These are phyloP conservation scores for Penicillium brevicompactum DNA, from an alignment of 2,329 filamentous ascomycete species.

Conservation along the genomic window DNA sequence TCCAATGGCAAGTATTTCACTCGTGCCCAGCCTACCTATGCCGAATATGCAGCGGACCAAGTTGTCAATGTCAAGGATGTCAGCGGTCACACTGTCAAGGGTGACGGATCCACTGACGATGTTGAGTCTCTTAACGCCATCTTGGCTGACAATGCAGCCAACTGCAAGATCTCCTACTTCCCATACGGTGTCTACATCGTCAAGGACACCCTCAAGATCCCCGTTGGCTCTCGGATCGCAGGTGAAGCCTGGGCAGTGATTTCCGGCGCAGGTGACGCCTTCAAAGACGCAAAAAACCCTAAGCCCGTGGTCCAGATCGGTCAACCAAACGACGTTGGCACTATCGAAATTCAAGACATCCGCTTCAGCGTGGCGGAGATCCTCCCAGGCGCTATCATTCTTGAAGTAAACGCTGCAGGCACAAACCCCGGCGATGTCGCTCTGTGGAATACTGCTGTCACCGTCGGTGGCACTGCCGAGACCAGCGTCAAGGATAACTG, in stretches of 20 bases:
- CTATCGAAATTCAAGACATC: slow-evolving; percentile 55
- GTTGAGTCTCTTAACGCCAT: slow-evolving; percentile 40
- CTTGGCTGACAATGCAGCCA: slow-evolving; percentile 33
- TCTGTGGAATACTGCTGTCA: slow-evolving; percentile 52
- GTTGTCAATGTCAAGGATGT: slow-evolving; percentile 53
- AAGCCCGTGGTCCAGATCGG: slow-evolving; percentile 56
- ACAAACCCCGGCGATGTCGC: slow-evolving; percentile 52
- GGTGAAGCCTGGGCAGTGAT: slow-evolving; percentile 56
- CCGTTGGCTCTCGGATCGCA: slow-evolving; percentile 52
- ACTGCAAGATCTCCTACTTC: slow-evolving; percentile 56
- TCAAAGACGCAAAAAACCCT: slow-evolving; percentile 46
- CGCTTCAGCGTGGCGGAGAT: slow-evolving; percentile 53
- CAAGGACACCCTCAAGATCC: slow-evolving; percentile 50
- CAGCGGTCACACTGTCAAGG: slow-evolving; percentile 40
- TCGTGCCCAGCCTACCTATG: slow-evolving; percentile 46
- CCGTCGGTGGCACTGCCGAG: slow-evolving; percentile 42
- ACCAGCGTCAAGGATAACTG: slow-evolving; percentile 34
- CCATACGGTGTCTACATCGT: slow-evolving; percentile 58
- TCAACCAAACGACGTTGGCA: slow-evolving; percentile 49
- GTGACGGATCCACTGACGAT: slow-evolving; percentile 46
- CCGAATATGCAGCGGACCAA: slow-evolving; percentile 42
- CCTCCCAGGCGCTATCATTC: slow-evolving; percentile 40
- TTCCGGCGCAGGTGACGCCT: slow-evolving; percentile 52
- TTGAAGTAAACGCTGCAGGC: slow-evolving; percentile 56
- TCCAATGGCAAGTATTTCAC: slow-evolving; percentile 43